Evolutionary conservation across 148 eudicot species (phyloP).

Genomic region (Bassia scoparia): DNA sequence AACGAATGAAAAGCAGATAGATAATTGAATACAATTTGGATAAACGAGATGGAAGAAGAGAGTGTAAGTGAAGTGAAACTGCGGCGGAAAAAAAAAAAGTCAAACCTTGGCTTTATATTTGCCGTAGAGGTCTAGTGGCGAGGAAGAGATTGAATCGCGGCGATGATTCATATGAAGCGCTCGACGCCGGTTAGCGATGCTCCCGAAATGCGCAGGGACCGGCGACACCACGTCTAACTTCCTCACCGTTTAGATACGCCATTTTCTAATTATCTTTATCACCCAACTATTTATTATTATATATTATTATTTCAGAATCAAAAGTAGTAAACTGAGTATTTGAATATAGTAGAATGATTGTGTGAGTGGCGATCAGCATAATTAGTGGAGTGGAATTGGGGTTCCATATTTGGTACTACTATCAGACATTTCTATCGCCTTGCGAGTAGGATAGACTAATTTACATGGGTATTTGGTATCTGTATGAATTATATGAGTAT

Average conservation of each 20-base stretch:
- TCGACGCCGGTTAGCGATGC: constrained; percentile 73
- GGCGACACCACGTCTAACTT: constrained; percentile 66
- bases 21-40: not conserved
- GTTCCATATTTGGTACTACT: no score
- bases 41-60: not conserved
- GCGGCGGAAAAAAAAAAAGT: no score
- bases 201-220: constrained; percentile 94
- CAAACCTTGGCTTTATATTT: constrained; percentile 93
- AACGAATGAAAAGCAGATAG: not conserved
- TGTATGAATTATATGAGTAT: no score
- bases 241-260: constrained; percentile 42
- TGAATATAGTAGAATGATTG: no score
- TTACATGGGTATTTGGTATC: no score
- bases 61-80: no score
- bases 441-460: no score
- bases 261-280: constrained; percentile 10
- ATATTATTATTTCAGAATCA: no score
- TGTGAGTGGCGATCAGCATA: no score
- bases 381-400: no score
- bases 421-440: no score
- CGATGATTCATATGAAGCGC: constrained; percentile 78
- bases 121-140: constrained; percentile 85
- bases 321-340: no score
- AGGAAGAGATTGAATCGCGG: constrained; percentile 57
- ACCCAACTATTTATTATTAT: not conserved